These are phyloP conservation scores for Aspergillus nidulans DNA, from an alignment of 495 filamentous ascomycete species.

Conservation along the genomic window DNA sequence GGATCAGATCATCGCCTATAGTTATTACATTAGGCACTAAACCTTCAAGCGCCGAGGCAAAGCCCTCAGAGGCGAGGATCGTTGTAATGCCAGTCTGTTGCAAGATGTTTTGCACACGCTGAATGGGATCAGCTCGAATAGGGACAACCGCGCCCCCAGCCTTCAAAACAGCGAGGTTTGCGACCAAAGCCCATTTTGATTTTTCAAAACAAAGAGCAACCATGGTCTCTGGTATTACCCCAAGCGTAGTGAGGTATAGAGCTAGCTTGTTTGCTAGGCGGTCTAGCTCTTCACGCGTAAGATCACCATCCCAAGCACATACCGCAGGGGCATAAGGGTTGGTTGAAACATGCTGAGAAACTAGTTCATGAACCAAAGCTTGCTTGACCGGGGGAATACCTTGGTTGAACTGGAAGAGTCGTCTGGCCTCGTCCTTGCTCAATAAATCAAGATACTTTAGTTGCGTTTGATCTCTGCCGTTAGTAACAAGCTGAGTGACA, in stretches of 20 bases:
- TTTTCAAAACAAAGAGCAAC: constrained; percentile 52
- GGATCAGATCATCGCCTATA: neutral
- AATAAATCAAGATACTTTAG: constrained; percentile 1
- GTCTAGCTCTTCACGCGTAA: constrained; percentile 32
- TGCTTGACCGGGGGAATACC: neutral
- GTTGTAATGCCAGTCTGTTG: constrained; percentile 22
- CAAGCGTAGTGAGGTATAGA: constrained; percentile 21
- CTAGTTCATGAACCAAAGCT: constrained; percentile 1
- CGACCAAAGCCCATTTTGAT: constrained; percentile 39
- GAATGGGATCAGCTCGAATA: constrained; percentile 21
- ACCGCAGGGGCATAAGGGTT: neutral
- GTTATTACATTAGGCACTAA: constrained; percentile 3
- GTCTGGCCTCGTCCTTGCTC: constrained; percentile 4
- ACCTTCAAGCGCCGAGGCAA: neutral
- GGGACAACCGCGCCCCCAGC: constrained; percentile 29
- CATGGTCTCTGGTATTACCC: constrained; percentile 34
- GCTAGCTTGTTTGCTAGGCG: constrained; percentile 29
- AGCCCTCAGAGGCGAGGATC: constrained; percentile 19
- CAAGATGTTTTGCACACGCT: constrained; percentile 26
- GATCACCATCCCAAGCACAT: constrained; percentile 25
- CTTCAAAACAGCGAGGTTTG: constrained; percentile 32
- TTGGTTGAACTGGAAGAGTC: constrained; percentile 11
- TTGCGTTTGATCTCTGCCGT: neutral
- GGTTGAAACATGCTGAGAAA: neutral
- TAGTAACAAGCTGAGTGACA: constrained; percentile 2